Evolutionary conservation across 2,329 filamentous ascomycete genomes (phyloP), one percentile per base, ranked within the genome.

Genomic region (Botrytis cinerea): DNA sequence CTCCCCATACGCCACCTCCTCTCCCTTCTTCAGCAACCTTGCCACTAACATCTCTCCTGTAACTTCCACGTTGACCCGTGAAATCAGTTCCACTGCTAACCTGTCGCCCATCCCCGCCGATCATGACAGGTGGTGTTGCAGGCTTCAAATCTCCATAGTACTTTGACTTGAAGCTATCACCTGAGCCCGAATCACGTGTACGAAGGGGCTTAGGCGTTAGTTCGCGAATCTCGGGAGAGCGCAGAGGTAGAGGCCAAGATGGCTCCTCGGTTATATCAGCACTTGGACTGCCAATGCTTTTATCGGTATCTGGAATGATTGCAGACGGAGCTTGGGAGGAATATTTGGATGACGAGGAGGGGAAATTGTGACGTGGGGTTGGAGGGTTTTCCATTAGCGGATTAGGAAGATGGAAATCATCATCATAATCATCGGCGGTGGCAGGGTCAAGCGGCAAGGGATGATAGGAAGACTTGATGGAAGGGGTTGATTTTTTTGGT

Each of bases 11-110:
- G 28, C 46, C 71, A n/a, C 59, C 78, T 9, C 77, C 77, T 61
- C 79, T 71, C 2, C 92, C 92, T 80, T 95, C 92, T 80, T 94
- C 92, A 0, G 87, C 91, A 72, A 90, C 82, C 84, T 92, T 93
- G 1, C 92, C 92, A 79, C 91, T 94, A 3, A 93, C 91, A 75
- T 91, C 89, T 63, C 91, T 83, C 73, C 68, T 38, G 43, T n/a
- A 62, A 25, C 54, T 32, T 43, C 35, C 28, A 80, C 81, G 66
- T 82, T 74, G 75, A 32, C 35, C 48, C 77, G 72, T 79, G 75
- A 85, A 87, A 78, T 91, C 89, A 74, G 87, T 89, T 1, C 89
- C 89, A 8, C 87, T 87, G 20, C 87, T 89, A 7, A 90, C 84
- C 79, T 90, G 88, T 25, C 66, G 66, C 25, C 48, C 78, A 18